phyloP scores from a whole-genome alignment of 176 grass and related monocot genomes.

The Zoysia japonica region DNA sequence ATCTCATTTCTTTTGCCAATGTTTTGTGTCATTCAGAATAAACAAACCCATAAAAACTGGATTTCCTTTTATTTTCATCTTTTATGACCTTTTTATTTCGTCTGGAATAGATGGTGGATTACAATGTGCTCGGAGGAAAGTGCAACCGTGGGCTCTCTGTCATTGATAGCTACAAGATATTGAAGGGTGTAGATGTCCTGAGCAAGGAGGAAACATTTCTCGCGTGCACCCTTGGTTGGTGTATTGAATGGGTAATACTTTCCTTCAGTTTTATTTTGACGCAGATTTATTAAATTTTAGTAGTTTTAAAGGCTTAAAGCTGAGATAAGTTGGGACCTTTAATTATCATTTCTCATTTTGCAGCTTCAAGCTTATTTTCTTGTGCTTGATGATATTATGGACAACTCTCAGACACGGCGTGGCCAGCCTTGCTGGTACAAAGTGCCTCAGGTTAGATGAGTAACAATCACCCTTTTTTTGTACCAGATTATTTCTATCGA shows the following conservation, averaged over 20 bases:
- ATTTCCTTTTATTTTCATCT: slow-evolving; percentile 15
- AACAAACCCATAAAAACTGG: slow-evolving; percentile 7
- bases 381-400: slow-evolving; percentile 99
- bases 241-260: slow-evolving; percentile 93
- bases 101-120: slow-evolving; percentile 84
- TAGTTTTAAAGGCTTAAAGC: neutral
- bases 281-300: neutral
- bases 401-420: slow-evolving; percentile 84
- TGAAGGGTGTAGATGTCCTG: slow-evolving; percentile 63
- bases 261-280: slow-evolving; percentile 7
- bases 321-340: neutral
- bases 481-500: neutral
- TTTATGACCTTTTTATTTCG: slow-evolving; percentile 41
- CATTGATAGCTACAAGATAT: slow-evolving; percentile 87
- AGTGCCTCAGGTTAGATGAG: slow-evolving; percentile 68
- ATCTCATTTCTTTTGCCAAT: neutral
- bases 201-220: slow-evolving; percentile 75
- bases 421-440: slow-evolving; percentile 96
- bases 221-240: slow-evolving; percentile 92
- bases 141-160: slow-evolving; percentile 92
- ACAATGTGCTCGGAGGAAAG: slow-evolving; percentile 95
- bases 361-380: slow-evolving; percentile 99
- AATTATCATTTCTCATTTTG: slow-evolving; percentile 20
- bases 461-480: neutral
- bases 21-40: slow-evolving; percentile 21